These are phyloP conservation scores for Tolypocladium sp. DNA, from an alignment of 2,329 filamentous ascomycete species.

Conservation along the genomic window DNA sequence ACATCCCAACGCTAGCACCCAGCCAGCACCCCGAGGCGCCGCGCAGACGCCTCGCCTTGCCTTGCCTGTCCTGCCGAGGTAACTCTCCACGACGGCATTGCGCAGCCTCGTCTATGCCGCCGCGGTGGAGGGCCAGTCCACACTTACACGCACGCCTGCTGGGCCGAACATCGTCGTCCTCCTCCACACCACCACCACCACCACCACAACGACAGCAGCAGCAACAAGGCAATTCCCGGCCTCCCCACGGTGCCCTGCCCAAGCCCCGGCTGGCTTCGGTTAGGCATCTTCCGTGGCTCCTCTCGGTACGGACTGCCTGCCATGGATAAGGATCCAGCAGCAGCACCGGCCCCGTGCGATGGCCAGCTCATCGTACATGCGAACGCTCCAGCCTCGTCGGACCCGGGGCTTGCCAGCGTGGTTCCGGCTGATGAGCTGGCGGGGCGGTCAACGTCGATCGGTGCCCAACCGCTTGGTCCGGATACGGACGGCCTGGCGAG, in stretches of 20 bases:
- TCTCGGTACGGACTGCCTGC: background rate
- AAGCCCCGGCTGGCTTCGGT: too few species aligned
- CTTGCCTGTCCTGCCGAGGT: background rate
- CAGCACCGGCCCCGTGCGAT: background rate
- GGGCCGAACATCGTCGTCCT: background rate
- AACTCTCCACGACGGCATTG: background rate
- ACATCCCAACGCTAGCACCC: background rate
- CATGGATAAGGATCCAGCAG: background rate
- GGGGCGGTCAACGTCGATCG: background rate
- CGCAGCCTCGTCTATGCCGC: background rate
- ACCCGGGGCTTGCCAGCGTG: background rate
- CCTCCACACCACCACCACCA: background rate
- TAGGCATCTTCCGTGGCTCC: background rate
- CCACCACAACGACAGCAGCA: background rate
- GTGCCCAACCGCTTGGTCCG: background rate
- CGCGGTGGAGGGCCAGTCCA: background rate
- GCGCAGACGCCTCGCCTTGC: background rate
- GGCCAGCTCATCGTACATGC: slow-evolving; percentile 2
- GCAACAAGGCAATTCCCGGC: background rate
- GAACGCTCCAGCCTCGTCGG: background rate
- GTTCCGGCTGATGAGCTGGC: background rate
- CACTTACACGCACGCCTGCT: background rate
- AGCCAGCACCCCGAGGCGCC: background rate
- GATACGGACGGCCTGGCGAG: background rate
- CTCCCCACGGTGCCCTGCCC: too few species aligned